Conservation (phyloP, 2,329 filamentous ascomycete genomes). For the Emergomyces orientalis region DNA sequence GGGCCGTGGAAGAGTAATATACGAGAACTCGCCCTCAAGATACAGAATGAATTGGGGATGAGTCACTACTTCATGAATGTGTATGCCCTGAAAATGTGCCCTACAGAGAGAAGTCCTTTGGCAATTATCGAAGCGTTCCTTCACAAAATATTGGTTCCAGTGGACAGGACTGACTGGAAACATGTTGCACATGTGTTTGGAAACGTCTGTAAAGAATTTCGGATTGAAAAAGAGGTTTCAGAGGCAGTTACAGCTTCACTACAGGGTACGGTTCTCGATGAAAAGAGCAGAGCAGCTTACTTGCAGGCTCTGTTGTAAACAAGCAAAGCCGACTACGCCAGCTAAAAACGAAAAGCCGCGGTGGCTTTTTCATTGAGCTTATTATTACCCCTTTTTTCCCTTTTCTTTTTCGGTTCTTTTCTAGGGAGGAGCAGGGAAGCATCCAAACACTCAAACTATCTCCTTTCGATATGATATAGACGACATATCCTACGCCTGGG, state of each 20-base stretch:
- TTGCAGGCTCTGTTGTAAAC: neutral
- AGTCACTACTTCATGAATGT: neutral
- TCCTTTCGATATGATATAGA: no score
- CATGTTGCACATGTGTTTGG: neutral
- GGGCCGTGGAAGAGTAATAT: neutral
- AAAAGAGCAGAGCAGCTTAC: neutral
- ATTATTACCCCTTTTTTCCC: no score
- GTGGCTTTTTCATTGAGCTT: no score
- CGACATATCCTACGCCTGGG: no score
- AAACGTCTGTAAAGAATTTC: neutral
- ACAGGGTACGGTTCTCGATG: neutral
- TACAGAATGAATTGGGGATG: neutral
- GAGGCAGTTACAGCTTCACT: neutral
- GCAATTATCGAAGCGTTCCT: slow-evolving; percentile 1
- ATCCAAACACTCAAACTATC: no score
- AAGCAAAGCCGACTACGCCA: no score
- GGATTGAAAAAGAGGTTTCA: neutral
- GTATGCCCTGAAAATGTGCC: neutral
- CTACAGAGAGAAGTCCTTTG: neutral
- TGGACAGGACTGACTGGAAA: neutral
- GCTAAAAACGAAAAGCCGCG: no score
- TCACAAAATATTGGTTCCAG: neutral
- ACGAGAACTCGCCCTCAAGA: neutral
- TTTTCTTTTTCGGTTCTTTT: no score
- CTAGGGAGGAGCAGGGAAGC: no score